These are phyloP conservation scores for Kokia cookei DNA, from an alignment of 441 rosid species.

Conservation along the genomic window DNA sequence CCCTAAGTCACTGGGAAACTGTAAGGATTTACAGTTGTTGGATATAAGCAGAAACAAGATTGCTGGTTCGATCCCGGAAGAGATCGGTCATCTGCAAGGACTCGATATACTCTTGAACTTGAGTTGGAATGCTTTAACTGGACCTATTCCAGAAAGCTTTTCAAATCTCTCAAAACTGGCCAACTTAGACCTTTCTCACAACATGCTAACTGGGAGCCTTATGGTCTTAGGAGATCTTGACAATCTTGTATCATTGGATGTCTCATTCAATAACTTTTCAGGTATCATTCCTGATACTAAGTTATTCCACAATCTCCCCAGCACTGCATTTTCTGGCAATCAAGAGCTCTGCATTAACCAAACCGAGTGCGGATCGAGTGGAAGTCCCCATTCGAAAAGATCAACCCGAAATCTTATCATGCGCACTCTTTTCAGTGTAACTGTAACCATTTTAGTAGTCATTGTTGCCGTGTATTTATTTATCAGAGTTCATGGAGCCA, in stretches of 20 bases:
- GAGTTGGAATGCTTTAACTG: conserved; percentile 53
- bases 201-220: conserved; percentile 49
- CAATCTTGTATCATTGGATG: conserved; percentile 55
- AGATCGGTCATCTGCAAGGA: conserved; percentile 48
- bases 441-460: conserved; percentile 25
- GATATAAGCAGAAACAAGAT: conserved; percentile 60
- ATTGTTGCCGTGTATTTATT: conserved; percentile 26
- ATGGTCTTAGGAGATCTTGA: conserved; percentile 37
- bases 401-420: conserved; percentile 33
- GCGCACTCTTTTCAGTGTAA: conserved; percentile 36
- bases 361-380: conserved; percentile 21
- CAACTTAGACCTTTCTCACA: conserved; percentile 61
- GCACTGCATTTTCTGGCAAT: conserved; percentile 43
- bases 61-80: conserved; percentile 46
- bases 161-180: conserved; percentile 56
- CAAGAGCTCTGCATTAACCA: conserved; percentile 43
- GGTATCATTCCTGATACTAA: conserved; percentile 56
- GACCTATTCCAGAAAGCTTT: conserved; percentile 55
- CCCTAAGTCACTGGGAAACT: conserved; percentile 51
- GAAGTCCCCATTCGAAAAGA: conserved; percentile 15
- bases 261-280: conserved; percentile 54
- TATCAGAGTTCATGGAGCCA: conserved; percentile 27
- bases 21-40: conserved; percentile 56
- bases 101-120: conserved; percentile 59
- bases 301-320: conserved; percentile 48